Evolutionary conservation across 768 basidiomycete species (phyloP).

Genomic region (Gloeophyllum trabeum): DNA sequence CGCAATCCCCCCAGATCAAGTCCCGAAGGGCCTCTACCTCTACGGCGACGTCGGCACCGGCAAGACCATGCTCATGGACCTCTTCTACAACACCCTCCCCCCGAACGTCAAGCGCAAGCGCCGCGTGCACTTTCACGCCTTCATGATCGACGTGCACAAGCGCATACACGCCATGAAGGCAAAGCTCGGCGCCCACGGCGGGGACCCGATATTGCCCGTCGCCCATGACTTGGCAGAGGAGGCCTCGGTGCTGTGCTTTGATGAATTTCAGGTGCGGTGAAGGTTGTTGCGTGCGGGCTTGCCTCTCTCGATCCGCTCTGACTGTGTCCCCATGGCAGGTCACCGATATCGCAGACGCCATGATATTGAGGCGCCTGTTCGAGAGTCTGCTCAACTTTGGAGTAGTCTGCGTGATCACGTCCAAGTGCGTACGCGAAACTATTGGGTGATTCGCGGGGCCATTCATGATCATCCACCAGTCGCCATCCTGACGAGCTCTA

Average conservation of each 20-base stretch:
- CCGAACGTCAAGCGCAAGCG: conserved; percentile 56
- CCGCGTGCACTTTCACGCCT: conserved; percentile 95
- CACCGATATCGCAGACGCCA: conserved; percentile 95
- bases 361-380: conserved; percentile 88
- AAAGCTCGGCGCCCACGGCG: conserved; percentile 51
- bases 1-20: conserved; percentile 30
- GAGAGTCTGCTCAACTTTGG: conserved; percentile 82
- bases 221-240: conserved; percentile 80
- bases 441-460: not conserved
- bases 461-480: conserved; percentile 26
- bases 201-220: conserved; percentile 81
- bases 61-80: conserved; percentile 98
- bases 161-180: conserved; percentile 76
- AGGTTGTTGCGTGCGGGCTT: conserved; percentile 1
- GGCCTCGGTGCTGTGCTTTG: conserved; percentile 84
- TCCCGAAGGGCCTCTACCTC: conserved; percentile 86
- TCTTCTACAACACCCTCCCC: conserved; percentile 83
- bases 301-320: conserved; percentile 3
- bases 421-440: conserved; percentile 61
- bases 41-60: conserved; percentile 97
- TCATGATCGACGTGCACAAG: conserved; percentile 99
- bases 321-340: conserved; percentile 34
- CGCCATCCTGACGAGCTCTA: conserved; percentile 96
- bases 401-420: conserved; percentile 92
- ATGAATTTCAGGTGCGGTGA: conserved; percentile 84